phyloP scores from a whole-genome alignment of 495 filamentous ascomycete species.

The Penicillium odoratum region DNA sequence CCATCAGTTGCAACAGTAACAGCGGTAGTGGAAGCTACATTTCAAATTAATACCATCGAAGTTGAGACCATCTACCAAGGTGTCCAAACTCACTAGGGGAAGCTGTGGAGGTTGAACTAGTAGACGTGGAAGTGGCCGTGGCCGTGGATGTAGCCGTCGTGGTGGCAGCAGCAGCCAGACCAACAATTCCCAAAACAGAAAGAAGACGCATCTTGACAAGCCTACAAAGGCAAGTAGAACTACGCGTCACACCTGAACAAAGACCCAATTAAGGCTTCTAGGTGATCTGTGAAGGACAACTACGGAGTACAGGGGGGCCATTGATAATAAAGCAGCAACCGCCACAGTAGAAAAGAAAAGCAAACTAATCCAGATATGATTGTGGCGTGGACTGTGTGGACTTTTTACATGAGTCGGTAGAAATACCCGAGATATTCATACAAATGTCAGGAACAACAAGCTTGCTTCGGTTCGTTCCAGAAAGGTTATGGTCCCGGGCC shows the following conservation, averaged over 20 bases:
- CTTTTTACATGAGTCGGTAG: neutral
- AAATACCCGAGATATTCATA: neutral
- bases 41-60: neutral
- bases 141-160: neutral
- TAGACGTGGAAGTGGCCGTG: neutral
- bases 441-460: neutral
- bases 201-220: slow-evolving; percentile 8
- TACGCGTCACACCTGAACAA: neutral
- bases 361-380: neutral
- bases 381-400: neutral
- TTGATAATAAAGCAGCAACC: neutral
- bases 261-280: neutral
- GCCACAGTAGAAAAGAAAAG: neutral
- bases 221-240: slow-evolving; percentile 2
- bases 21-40: slow-evolving; percentile 3
- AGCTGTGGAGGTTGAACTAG: neutral
- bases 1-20: slow-evolving; percentile 7
- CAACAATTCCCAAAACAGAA: neutral
- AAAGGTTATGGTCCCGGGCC: neutral
- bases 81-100: slow-evolving; percentile 1
- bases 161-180: neutral
- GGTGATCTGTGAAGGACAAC: neutral
- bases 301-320: neutral
- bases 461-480: neutral
- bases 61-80: neutral